These are phyloP conservation scores for Amanita inopinata DNA, from an alignment of 768 basidiomycete genomes.

Conservation along the genomic window DNA sequence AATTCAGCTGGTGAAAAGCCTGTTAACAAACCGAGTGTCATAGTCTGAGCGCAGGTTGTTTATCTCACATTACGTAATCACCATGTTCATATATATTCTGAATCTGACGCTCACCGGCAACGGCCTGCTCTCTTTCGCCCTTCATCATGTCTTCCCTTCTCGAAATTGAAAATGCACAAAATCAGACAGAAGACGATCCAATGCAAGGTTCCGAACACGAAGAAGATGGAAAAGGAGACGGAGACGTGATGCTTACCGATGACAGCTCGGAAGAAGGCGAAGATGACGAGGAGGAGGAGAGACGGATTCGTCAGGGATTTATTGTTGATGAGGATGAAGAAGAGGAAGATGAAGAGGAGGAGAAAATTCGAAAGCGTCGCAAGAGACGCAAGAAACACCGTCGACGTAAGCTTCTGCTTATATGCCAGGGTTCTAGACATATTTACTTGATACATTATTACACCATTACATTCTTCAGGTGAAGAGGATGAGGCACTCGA, in stretches of 20 bases:
- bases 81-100: neutral
- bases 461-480: constrained; percentile 17
- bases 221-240: constrained; percentile 48
- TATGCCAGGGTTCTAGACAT: constrained; percentile 7
- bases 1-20: neutral
- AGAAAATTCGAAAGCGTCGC: constrained; percentile 47
- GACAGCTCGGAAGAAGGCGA: constrained; percentile 88
- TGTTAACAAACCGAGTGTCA: neutral
- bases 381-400: constrained; percentile 64
- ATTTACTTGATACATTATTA: constrained; percentile 9
- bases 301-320: constrained; percentile 76
- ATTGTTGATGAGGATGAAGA: constrained; percentile 89
- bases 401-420: constrained; percentile 27
- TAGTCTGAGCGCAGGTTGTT: neutral
- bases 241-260: constrained; percentile 52
- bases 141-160: constrained; percentile 48
- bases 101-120: neutral
- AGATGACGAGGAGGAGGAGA: constrained; percentile 84
- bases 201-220: constrained; percentile 49
- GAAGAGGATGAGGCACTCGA: constrained; percentile 67
- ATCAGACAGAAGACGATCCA: constrained; percentile 39
- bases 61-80: constrained; percentile 5
- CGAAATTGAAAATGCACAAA: constrained; percentile 20
- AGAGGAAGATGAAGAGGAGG: constrained; percentile 68
- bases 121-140: constrained; percentile 14